A percentile compares a stretch with the other conserved stretches of the same genome.
Evolutionary conservation across 495 filamentous ascomycete species (phyloP).

Genomic region (Penicillium taxi): DNA sequence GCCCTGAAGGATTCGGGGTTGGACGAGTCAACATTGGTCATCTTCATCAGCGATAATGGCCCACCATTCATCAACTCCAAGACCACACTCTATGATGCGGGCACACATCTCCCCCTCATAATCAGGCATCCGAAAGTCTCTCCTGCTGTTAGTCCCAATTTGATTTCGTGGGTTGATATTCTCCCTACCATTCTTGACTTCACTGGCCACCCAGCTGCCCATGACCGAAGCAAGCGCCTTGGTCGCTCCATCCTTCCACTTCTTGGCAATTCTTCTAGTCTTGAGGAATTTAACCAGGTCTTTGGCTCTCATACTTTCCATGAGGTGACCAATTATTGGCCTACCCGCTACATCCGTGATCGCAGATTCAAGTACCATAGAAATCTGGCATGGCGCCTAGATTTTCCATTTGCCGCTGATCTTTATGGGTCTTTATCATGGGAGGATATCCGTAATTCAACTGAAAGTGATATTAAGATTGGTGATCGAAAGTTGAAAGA

Average conservation of each 20-base stretch:
- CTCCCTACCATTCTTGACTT: conserved; percentile 35
- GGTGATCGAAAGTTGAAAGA: conserved; percentile 26
- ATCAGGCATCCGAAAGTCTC: conserved; percentile 14
- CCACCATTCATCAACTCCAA: conserved; percentile 40
- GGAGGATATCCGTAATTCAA: conserved; percentile 28
- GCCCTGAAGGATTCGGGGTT: conserved; percentile 20
- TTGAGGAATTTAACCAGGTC: conserved; percentile 18
- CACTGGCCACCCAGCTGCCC: conserved; percentile 8
- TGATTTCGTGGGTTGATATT: conserved; percentile 36
- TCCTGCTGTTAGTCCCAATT: conserved; percentile 25
- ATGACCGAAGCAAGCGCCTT: background rate
- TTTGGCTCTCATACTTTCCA: conserved; percentile 42
- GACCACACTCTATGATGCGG: conserved; percentile 37
- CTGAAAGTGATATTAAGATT: conserved; percentile 17
- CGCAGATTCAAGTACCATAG: conserved; percentile 36
- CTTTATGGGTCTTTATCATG: conserved; percentile 31
- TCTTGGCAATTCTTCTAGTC: conserved; percentile 9
- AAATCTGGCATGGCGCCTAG: conserved; percentile 33
- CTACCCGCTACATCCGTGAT: conserved; percentile 31
- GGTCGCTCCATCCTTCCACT: conserved; percentile 32
- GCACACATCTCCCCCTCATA: conserved; percentile 31
- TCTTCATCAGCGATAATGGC: conserved; percentile 39
- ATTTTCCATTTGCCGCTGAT: conserved; percentile 39
- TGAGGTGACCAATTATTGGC: conserved; percentile 38
- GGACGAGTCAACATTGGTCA: conserved; percentile 26